phyloP scores from a whole-genome alignment of 768 basidiomycete species.

The Neoboletus magnificus region DNA sequence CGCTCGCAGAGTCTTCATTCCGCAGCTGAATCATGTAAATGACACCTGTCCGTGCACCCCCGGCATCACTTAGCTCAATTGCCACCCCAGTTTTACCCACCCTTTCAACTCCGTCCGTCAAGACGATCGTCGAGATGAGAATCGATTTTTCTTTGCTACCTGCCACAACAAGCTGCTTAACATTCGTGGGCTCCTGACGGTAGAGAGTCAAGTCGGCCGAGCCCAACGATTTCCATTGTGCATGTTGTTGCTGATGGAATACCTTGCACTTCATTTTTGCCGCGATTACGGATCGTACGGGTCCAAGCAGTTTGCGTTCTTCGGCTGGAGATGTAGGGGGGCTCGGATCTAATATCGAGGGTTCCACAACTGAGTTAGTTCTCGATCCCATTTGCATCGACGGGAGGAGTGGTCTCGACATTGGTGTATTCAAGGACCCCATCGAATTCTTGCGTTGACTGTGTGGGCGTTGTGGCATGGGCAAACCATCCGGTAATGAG shows the following conservation, averaged over 20 bases:
- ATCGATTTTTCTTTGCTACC: slow-evolving; percentile 73
- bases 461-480: slow-evolving; percentile 28
- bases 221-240: slow-evolving; percentile 97
- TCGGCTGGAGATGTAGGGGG: slow-evolving; percentile 81
- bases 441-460: slow-evolving; percentile 20
- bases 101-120: slow-evolving; percentile 94
- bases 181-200: slow-evolving; percentile 75
- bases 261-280: slow-evolving; percentile 98
- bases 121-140: slow-evolving; percentile 91
- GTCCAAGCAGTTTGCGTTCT: slow-evolving; percentile 54
- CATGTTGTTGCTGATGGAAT: slow-evolving; percentile 91
- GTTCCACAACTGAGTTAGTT: slow-evolving; percentile 47
- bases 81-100: slow-evolving; percentile 99
- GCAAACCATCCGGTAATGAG: slow-evolving; percentile 32
- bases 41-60: slow-evolving; percentile 88
- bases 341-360: slow-evolving; percentile 64
- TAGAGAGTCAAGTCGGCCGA: slow-evolving; percentile 86
- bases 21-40: slow-evolving; percentile 97
- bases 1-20: slow-evolving; percentile 81
- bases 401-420: slow-evolving; percentile 55
- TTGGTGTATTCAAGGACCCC: slow-evolving; percentile 32
- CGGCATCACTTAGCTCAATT: slow-evolving; percentile 83
- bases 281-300: slow-evolving; percentile 72
- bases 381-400: slow-evolving; percentile 57
- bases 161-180: slow-evolving; percentile 94